These are phyloP conservation scores for Trebouxiophyceae sp. DNA, from an alignment of 163 green algal species.

Conservation along the genomic window DNA sequence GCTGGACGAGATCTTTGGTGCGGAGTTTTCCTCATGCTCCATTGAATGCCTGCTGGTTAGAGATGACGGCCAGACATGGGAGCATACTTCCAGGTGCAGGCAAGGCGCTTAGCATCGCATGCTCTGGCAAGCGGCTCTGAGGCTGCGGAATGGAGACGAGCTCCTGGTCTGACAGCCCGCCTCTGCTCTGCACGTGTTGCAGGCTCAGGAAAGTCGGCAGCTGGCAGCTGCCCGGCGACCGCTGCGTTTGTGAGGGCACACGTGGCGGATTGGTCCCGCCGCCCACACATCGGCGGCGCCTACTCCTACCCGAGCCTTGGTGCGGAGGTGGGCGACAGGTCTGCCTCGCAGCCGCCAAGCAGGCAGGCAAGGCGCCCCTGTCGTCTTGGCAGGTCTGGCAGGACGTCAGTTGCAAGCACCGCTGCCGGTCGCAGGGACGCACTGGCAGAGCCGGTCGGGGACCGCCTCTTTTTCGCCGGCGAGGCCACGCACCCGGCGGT, in stretches of 20 bases:
- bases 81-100: too few species aligned
- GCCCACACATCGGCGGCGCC: constrained; percentile 32
- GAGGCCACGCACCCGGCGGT: constrained; percentile 56
- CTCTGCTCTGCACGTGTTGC: too few species aligned
- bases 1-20: constrained; percentile 56
- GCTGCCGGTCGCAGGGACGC: constrained; percentile 34
- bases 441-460: constrained; percentile 37
- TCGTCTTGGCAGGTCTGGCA: background rate
- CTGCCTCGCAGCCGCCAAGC: too few species aligned
- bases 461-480: constrained; percentile 62
- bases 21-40: too few species aligned
- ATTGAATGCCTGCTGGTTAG: too few species aligned
- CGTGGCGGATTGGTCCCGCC: constrained; percentile 56
- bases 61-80: too few species aligned
- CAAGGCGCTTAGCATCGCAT: too few species aligned
- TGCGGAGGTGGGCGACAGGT: constrained; percentile 16
- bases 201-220: too few species aligned
- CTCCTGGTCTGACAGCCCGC: too few species aligned
- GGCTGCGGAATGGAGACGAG: too few species aligned
- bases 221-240: too few species aligned
- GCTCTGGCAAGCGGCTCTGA: too few species aligned
- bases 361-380: background rate
- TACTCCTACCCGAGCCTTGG: constrained; percentile 51
- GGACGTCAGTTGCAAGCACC: background rate
- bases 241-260: constrained; percentile 24